Conservation (phyloP, 176 grass and related monocot genomes). For the Avena atlantica region DNA sequence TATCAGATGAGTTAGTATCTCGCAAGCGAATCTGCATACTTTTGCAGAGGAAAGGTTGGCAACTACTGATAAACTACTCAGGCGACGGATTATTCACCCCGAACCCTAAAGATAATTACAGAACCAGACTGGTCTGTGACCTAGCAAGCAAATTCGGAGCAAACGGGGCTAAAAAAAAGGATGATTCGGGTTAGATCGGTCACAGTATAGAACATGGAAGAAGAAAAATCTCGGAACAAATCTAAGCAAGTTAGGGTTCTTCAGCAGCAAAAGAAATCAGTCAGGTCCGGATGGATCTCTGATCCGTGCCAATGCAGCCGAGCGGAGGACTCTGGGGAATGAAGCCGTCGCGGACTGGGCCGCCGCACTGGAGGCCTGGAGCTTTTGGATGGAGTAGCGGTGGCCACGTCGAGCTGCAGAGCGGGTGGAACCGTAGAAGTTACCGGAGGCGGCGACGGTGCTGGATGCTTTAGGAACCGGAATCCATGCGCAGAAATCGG, state of each 20-base stretch:
- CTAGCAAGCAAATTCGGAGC: neutral
- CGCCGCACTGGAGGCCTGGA: too few species aligned
- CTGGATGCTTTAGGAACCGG: too few species aligned
- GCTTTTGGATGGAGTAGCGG: too few species aligned
- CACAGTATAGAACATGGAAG: neutral
- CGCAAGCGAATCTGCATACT: neutral
- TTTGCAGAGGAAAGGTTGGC: neutral
- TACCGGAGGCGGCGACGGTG: too few species aligned
- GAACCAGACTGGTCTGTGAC: neutral
- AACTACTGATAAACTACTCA: neutral
- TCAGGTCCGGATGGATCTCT: neutral
- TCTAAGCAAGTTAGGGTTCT: neutral
- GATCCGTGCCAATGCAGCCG: neutral
- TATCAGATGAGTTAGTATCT: slow-evolving; percentile 5
- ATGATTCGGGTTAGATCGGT: neutral
- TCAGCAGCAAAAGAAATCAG: neutral
- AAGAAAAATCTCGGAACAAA: neutral
- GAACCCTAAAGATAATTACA: neutral
- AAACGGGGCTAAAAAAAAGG: neutral
- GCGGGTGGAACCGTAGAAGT: too few species aligned
- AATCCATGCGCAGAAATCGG: neutral
- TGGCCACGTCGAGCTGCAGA: too few species aligned
- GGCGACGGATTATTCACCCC: neutral
- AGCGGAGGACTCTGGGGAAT: neutral
- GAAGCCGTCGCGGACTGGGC: too few species aligned